Base-by-base conservation (phyloP, 2,329 filamentous ascomycete species). In the Didymella arachidicola region DNA sequence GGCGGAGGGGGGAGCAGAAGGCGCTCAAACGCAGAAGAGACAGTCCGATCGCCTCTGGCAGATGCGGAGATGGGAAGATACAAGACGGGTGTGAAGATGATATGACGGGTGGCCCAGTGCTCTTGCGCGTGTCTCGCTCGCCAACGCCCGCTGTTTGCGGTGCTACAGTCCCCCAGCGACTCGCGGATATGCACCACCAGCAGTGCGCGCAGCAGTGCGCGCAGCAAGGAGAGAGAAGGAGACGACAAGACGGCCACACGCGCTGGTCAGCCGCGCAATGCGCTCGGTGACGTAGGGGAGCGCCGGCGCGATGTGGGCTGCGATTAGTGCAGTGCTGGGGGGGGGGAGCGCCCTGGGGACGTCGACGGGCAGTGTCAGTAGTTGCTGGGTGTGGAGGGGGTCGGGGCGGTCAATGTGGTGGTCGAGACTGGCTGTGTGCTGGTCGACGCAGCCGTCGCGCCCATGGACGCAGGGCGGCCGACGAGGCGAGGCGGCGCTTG, bases 21-120 rank as follows among this genome's bases (percentile, higher is more conserved):
- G 59, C 66, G 72, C 66, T 73, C 64, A 72, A 70, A 67, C 53
- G 68, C 67, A 67, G 61, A 71, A 46, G 61, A 57, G 63, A 63
- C 63, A 69, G 51, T 72, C 73, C 72, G 73, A 77, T 75, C 72
- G 74, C 74, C 74, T 68, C 73, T 77, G 74, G 72, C 73, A 76
- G 73, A 76, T 76, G 64, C 73, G 71, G 74, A 74, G 59, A 66
- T 62, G 66, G 60, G 72, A 42, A 71, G 66, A 69, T 75, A 76
- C 73, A 77, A 68, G 66, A 73, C 65, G 63, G 56, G 62, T 64
- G 68, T 64, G 62, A 69, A 71, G 65, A 71, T 61, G 54, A 57
- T 46, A 61, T 62, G 65, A 67, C 65, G 66, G 62, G 69, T 64
- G 65, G 68, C 64, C 62, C 64, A 71, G 69, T 53, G 43, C 41